Base-by-base conservation (phyloP, 768 basidiomycete species). In the Rhodotorula kratochvilovae region DNA sequence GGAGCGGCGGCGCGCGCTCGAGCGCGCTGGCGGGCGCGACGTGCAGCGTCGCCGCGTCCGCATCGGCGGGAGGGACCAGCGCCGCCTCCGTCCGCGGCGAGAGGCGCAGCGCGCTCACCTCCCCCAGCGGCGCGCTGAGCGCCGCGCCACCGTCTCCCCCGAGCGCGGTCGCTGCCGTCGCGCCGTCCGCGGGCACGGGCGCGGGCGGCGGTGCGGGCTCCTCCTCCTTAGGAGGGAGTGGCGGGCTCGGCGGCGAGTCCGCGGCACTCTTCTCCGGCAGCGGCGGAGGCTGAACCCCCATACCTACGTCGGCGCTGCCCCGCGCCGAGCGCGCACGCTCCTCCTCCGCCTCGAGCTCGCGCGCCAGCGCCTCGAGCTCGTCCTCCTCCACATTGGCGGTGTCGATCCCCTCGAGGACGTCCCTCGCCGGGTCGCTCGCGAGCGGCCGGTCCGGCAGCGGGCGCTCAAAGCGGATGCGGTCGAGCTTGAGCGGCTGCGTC, bases 351-450 rank as follows among this genome's bases (percentile, higher is more conserved):
- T 67, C 73, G 19, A 70, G 35, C 51, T 74, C 73, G 19, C 57
- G 61, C 66, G 61, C 67, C 8, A 74, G 45, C 46, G 51, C 27
- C 42, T 74, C 66, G 25, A 69, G 43, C 50, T 64, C 73, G 21
- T 64, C 72, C n/a, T 70, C 58, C 25, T 33, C 63, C 6, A 74
- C 6, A 23, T 57, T 48, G 16, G 19, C 59, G 27, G 59, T 31
- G 3, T 70, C 73, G 33, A 74, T 64, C 12, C 73, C 73, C 12
- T 60, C 68, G 35, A 70, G 46, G 19, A 65, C 68, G 46, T 74
- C 73, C 27, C 31, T 13, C 29, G n/a, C 54, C 1, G 35, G 57
- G 12, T 70, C 63, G 33, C 62, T 58, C 57, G 72, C 72, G 25
- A 74, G 48, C 36, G 68, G 66, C 17, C 68, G 66, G 43, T 70